These are phyloP conservation scores for Colletotrichum caudatum DNA, from an alignment of 2,329 filamentous ascomycete genomes.

Conservation along the genomic window DNA sequence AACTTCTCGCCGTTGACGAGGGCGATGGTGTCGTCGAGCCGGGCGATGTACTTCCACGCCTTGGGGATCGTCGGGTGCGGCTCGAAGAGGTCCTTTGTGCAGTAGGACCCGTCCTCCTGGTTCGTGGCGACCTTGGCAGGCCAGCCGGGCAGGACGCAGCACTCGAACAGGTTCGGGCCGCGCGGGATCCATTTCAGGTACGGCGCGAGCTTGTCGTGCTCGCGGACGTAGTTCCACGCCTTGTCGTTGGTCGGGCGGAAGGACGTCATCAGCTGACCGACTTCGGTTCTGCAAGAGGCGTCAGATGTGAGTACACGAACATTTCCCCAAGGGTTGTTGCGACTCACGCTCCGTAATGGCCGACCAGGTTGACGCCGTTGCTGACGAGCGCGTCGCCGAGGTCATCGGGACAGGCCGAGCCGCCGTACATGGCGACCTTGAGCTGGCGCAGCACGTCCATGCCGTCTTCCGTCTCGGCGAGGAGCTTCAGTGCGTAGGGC, in stretches of 20 bases:
- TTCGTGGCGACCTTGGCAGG: conserved; percentile 66
- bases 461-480: conserved; percentile 69
- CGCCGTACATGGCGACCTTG: conserved; percentile 68
- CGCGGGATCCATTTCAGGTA: conserved; percentile 49
- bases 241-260: conserved; percentile 64
- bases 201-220: conserved; percentile 55
- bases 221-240: conserved; percentile 71
- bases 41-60: conserved; percentile 72
- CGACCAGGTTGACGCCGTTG: conserved; percentile 65
- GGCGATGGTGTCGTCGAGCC: conserved; percentile 71
- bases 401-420: conserved; percentile 69
- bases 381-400: conserved; percentile 66
- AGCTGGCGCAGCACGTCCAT: conserved; percentile 59
- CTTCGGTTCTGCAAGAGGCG: conserved; percentile 61
- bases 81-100: conserved; percentile 73
- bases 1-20: conserved; percentile 77
- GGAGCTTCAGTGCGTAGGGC: conserved; percentile 73
- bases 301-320: not conserved
- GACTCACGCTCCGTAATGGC: conserved; percentile 68
- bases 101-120: conserved; percentile 69
- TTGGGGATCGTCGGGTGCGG: conserved; percentile 62
- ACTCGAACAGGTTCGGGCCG: conserved; percentile 54
- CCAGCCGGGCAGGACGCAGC: conserved; percentile 53
- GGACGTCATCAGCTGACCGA: conserved; percentile 72
- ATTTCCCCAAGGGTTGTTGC: not conserved